Evolutionary conservation across 805 yeast genomes (phyloP), one percentile per base, ranked within the genome.

Genomic region (Candida xiaguanensis): DNA sequence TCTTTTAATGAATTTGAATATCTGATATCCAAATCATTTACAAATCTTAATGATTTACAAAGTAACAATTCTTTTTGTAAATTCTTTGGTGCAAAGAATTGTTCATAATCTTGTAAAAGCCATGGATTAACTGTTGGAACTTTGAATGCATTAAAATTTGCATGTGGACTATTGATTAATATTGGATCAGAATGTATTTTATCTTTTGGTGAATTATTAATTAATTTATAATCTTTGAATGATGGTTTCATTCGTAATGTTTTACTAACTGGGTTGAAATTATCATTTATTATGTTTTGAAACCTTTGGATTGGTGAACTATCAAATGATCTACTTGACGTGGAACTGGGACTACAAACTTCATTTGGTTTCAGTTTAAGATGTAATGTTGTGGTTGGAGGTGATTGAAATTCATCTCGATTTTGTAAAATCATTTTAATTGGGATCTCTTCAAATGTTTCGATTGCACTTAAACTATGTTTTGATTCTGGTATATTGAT

Each of bases 71-170:
- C 45, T 8, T 34, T 25, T 26, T 32, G 26, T 19, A 36, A 41
- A 19, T 28, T 29, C 6, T 26, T 13, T 16, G 13, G 24, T 8
- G 39, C 45, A 27, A 41, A 41, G 14, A 41, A 34, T 19, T 33
- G 16, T 23, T 41, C 33, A 19, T 41, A 41, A 32, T 41, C 45
- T 31, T 41, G 42, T n/a, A 36, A 34, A 27, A 35, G 15, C 45
- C 45, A 39, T 19, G 29, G 14, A 28, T 31, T 27, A 7, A 17
- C 25, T 8, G 18, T 16, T 3, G 23, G 26, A 7, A 29, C 6
- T 35, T 27, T 28, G 8, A 25, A 11, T 9, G n/a, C 14, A 14
- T 8, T 15, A 5, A 9, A 9, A 23, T 32, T 32, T 6, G 33
- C 3, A 18, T 19, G 11, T 7, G 23, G 8, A 22, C 15, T 36